Percentiles rank a stretch among this genome's conserved stretches.
Evolutionary conservation across 257 asterid genomes (phyloP).

Genomic region (Pogostemon cablin): DNA sequence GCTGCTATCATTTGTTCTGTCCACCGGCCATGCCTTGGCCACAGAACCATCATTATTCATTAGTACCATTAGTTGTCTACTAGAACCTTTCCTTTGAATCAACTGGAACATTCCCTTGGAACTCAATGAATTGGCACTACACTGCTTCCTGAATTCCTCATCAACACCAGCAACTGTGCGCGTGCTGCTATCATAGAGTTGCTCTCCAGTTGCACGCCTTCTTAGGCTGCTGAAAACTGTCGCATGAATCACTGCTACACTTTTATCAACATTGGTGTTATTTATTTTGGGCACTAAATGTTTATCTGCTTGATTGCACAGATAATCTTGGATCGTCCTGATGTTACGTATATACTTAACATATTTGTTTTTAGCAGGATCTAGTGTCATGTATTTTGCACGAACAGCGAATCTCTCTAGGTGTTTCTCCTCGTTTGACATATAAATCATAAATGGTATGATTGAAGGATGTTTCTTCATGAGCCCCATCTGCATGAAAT

Average conservation of each 20-base stretch:
- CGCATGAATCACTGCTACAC: constrained; percentile 93
- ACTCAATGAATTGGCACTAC: constrained; percentile 76
- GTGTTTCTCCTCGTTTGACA: constrained; percentile 88
- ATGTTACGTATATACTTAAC: constrained; percentile 88
- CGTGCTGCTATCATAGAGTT: constrained; percentile 68
- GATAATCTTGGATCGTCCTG: constrained; percentile 91
- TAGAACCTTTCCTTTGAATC: constrained; percentile 88
- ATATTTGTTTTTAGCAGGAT: constrained; percentile 91
- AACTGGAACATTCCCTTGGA: constrained; percentile 94
- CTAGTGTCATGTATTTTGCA: constrained; percentile 92
- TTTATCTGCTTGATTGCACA: constrained; percentile 87
- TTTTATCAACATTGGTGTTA: constrained; percentile 89
- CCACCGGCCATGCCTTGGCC: constrained; percentile 94
- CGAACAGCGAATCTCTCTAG: constrained; percentile 95
- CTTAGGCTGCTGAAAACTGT: constrained; percentile 87
- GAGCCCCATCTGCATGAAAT: constrained; percentile 82
- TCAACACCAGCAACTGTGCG: constrained; percentile 59
- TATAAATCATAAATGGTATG: constrained; percentile 88
- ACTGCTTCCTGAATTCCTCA: constrained; percentile 82
- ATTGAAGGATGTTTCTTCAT: constrained; percentile 96
- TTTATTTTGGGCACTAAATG: constrained; percentile 89
- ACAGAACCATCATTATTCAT: constrained; percentile 89
- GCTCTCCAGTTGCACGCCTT: constrained; percentile 76
- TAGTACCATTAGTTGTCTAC: constrained; percentile 91
- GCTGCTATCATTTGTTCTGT: constrained; percentile 46